Percentiles rank a stretch among this genome's conserved stretches.
These are phyloP conservation scores for Boletus rubescentipes DNA, from an alignment of 768 basidiomycete genomes.

Conservation along the genomic window DNA sequence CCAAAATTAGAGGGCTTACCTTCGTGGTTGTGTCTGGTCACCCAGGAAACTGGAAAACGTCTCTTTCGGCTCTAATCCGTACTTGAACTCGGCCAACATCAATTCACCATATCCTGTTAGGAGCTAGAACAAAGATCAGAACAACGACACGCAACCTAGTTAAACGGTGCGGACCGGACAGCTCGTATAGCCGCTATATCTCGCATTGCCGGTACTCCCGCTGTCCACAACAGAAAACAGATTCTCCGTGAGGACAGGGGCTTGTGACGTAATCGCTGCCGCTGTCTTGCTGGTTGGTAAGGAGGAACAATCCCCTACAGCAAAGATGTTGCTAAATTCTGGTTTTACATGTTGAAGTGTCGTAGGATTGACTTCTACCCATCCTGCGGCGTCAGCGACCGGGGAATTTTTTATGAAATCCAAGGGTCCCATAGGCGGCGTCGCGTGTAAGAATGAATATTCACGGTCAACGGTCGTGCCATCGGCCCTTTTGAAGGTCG, in stretches of 20 bases:
- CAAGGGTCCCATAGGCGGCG: conserved; percentile 90
- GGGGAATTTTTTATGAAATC: conserved; percentile 77
- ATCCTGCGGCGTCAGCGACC: conserved; percentile 79
- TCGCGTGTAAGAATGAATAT: conserved; percentile 82
- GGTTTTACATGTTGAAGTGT: conserved; percentile 86
- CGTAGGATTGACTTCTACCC: conserved; percentile 81
- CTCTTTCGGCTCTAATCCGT: conserved; percentile 86
- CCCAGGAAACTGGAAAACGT: conserved; percentile 67
- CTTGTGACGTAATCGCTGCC: conserved; percentile 89
- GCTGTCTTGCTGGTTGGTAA: conserved; percentile 96
- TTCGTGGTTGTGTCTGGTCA: conserved; percentile 74
- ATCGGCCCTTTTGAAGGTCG: conserved; percentile 82
- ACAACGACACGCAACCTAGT: not conserved
- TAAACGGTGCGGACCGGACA: conserved; percentile 64
- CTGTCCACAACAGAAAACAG: conserved; percentile 71
- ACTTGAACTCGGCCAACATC: conserved; percentile 93
- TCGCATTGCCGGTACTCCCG: conserved; percentile 65
- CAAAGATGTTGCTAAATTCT: conserved; percentile 78
- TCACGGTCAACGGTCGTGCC: conserved; percentile 66
- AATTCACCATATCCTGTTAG: conserved; percentile 80
- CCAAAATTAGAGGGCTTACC: conserved; percentile 39
- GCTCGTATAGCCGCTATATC: conserved; percentile 87
- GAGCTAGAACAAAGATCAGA: conserved; percentile 43
- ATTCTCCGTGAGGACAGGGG: conserved; percentile 90
- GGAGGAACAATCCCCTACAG: conserved; percentile 89